phyloP scores from a whole-genome alignment of 805 yeast genomes.

The Saccharomyces mikatae region DNA sequence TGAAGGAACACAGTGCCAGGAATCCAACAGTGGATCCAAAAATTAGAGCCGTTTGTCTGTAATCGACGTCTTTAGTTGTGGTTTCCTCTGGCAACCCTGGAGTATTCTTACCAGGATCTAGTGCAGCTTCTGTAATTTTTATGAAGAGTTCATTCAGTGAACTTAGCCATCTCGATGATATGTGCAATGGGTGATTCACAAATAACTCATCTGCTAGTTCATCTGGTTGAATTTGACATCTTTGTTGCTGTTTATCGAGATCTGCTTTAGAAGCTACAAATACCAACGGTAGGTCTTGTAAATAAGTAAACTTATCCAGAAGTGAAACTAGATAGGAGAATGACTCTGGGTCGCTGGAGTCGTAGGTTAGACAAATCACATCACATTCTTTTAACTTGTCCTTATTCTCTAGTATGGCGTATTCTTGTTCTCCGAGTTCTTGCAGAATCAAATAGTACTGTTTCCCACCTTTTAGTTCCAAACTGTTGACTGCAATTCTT shows the following conservation, averaged over 20 bases:
- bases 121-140: conserved; percentile 83
- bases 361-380: conserved; percentile 82
- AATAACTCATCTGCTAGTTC: conserved; percentile 59
- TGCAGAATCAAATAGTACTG: conserved; percentile 88
- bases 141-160: conserved; percentile 78
- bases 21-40: conserved; percentile 67
- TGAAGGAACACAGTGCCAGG: conserved; percentile 52
- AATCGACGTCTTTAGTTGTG: conserved; percentile 36
- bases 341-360: conserved; percentile 92
- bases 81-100: conserved; percentile 67
- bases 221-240: conserved; percentile 82
- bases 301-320: conserved; percentile 47
- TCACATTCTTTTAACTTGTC: conserved; percentile 75
- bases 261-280: conserved; percentile 94
- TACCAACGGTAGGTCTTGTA: conserved; percentile 68
- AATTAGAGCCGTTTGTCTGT: conserved; percentile 45
- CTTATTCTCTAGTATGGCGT: conserved; percentile 64
- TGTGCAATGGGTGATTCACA: conserved; percentile 79
- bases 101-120: conserved; percentile 67
- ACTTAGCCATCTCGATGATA: conserved; percentile 83
- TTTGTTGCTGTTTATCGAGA: conserved; percentile 88
- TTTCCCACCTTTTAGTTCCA: conserved; percentile 89
- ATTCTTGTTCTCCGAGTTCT: conserved; percentile 79
- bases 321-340: conserved; percentile 74
- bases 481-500: conserved; percentile 78